Evolutionary conservation across 202 grass and related monocot genomes (phyloP).

Genomic region (Miscanthus sacchariflorus): DNA sequence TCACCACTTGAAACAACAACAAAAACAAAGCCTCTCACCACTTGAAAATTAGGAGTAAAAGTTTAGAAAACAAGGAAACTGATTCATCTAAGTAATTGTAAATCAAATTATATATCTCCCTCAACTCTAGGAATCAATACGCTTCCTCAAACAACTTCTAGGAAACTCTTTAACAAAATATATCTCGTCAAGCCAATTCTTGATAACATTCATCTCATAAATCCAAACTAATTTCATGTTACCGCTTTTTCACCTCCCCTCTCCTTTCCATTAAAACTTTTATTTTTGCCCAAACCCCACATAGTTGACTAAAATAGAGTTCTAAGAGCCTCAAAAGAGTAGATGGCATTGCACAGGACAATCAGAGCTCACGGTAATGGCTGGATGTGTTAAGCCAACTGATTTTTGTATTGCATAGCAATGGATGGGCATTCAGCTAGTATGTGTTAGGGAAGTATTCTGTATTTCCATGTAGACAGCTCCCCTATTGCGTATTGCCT

Average conservation of each 20-base stretch:
- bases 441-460: not conserved
- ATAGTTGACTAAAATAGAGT: not conserved
- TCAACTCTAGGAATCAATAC: constrained; percentile 3
- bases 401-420: not conserved
- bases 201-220: constrained; percentile 7
- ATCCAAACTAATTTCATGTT: not conserved
- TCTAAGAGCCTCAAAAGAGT: not conserved
- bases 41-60: not conserved
- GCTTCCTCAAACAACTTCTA: not conserved
- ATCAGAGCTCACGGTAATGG: too few species aligned
- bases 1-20: not conserved
- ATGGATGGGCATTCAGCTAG: not conserved
- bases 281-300: not conserved
- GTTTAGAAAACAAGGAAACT: not conserved
- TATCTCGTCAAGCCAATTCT: not conserved
- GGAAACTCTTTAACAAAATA: not conserved
- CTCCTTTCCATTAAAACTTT: not conserved
- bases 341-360: not conserved
- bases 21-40: not conserved
- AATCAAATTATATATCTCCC: not conserved
- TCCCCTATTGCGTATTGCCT: not conserved
- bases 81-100: not conserved
- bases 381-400: not conserved
- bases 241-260: not conserved
- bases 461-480: not conserved